Evolutionary conservation across 257 asterid species (phyloP).

Genomic region (Cruciata laevipes): DNA sequence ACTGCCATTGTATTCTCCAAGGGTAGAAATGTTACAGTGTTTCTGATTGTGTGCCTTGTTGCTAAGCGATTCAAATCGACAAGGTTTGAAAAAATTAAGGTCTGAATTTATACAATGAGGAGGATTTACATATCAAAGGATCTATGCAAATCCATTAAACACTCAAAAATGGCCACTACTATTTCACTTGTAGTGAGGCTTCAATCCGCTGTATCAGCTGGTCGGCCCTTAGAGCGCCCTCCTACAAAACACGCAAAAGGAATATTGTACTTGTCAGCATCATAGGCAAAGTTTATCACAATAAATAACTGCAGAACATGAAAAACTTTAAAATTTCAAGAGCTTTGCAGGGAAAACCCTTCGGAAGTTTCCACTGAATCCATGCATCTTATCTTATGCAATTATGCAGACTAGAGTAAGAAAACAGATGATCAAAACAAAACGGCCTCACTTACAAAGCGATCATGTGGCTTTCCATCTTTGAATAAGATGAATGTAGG

Average conservation of each 20-base stretch:
- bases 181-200: conserved; percentile 57
- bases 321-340: neutral
- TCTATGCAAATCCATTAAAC: conserved; percentile 3
- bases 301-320: neutral
- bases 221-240: conserved; percentile 74
- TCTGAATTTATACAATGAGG: neutral
- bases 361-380: neutral
- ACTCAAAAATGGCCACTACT: conserved; percentile 29
- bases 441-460: conserved; percentile 65
- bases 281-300: neutral
- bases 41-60: neutral
- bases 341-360: neutral
- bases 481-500: conserved; percentile 91
- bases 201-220: conserved; percentile 64
- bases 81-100: neutral
- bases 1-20: neutral
- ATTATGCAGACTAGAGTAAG: neutral
- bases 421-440: neutral
- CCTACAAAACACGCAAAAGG: conserved; percentile 36
- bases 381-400: neutral
- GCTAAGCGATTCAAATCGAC: neutral
- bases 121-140: neutral
- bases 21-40: neutral
- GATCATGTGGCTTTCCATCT: conserved; percentile 76
- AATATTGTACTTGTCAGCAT: neutral